A percentile compares a stretch with the other conserved stretches of the same genome.
These are phyloP conservation scores for Phytophthora citrophthora DNA, from an alignment of 352 stramenopile species.

Conservation along the genomic window DNA sequence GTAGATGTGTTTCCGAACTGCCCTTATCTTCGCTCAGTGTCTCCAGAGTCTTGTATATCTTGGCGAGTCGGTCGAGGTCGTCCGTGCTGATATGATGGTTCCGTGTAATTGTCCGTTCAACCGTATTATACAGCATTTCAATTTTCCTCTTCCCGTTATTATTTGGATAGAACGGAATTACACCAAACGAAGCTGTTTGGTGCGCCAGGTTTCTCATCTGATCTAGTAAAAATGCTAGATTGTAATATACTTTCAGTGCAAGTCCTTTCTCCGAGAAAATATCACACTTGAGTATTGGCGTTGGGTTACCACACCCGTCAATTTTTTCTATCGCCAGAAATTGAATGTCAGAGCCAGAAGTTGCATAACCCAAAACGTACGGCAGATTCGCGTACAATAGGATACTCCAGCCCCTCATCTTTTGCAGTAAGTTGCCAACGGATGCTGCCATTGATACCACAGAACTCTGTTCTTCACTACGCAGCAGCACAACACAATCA, in stretches of 20 bases:
- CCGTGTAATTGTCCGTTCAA: slow-evolving; percentile 7
- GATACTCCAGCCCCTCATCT: too few relatives aligned
- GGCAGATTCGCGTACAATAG: too few relatives aligned
- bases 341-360: background rate
- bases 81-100: background rate
- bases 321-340: slow-evolving; percentile 3
- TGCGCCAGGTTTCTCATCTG: background rate
- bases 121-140: background rate
- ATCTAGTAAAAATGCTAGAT: slow-evolving; percentile 4
- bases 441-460: too few relatives aligned
- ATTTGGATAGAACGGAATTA: slow-evolving; percentile 12
- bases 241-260: slow-evolving; percentile 10
- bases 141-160: background rate
- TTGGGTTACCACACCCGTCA: slow-evolving; percentile 2
- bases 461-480: too few relatives aligned
- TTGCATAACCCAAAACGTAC: background rate
- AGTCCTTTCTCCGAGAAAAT: background rate
- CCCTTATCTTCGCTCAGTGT: background rate
- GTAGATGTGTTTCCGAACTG: slow-evolving; percentile 1
- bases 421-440: too few relatives aligned
- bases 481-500: too few relatives aligned
- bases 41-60: background rate
- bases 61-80: background rate
- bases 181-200: background rate
- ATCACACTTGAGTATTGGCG: background rate